phyloP scores from a whole-genome alignment of 169 alveolate genomes.

The Cryptosporidium viatorum region DNA sequence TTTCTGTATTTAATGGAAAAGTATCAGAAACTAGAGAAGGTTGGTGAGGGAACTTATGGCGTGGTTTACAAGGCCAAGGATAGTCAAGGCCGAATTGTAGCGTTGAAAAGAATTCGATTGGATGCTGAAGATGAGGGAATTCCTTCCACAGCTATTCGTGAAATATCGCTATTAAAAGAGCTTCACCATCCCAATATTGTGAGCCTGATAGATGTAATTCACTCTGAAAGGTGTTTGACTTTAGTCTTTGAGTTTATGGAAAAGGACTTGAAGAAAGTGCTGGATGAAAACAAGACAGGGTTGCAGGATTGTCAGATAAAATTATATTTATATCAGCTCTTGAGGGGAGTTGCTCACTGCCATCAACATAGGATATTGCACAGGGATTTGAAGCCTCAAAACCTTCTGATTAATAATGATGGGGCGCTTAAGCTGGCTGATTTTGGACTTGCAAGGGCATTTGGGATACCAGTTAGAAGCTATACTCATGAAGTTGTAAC shows the following conservation, averaged over 20 bases:
- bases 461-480: slow-evolving; percentile 97
- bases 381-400: slow-evolving; percentile 99
- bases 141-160: slow-evolving; percentile 96
- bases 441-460: slow-evolving; percentile 98
- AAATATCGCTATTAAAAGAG: slow-evolving; percentile 96
- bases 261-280: slow-evolving; percentile 95
- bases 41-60: slow-evolving; percentile 99
- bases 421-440: slow-evolving; percentile 97
- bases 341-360: slow-evolving; percentile 95
- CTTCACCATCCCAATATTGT: slow-evolving; percentile 99
- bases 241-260: slow-evolving; percentile 98
- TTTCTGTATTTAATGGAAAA: slow-evolving; percentile 81
- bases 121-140: slow-evolving; percentile 99
- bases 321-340: slow-evolving; percentile 91
- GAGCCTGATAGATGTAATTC: slow-evolving; percentile 97
- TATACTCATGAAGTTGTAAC: slow-evolving; percentile 99
- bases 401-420: slow-evolving; percentile 93
- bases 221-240: slow-evolving; percentile 95
- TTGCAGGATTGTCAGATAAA: slow-evolving; percentile 89
- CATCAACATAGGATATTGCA: slow-evolving; percentile 97
- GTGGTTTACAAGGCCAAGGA: slow-evolving; percentile 94
- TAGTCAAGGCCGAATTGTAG: slow-evolving; percentile 91
- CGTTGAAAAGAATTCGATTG: slow-evolving; percentile 96
- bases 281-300: slow-evolving; percentile 90
- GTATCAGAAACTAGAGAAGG: slow-evolving; percentile 95